Base-by-base conservation (phyloP, 106 monocot genomes). In the Posidonia australis region DNA sequence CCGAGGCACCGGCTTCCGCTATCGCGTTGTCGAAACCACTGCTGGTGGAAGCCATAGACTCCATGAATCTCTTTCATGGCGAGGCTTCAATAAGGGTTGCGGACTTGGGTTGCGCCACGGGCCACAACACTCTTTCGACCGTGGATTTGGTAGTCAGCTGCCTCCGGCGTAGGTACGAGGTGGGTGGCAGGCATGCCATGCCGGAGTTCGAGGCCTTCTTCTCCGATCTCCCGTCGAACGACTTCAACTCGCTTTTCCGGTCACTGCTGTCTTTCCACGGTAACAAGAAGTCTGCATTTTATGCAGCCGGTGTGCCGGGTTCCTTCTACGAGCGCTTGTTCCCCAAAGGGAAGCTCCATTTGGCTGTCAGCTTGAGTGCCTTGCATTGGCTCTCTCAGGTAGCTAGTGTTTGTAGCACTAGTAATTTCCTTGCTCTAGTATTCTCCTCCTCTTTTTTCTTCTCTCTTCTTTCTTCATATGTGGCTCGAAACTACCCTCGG, bases 301-400 rank as follows among this genome's bases (percentile, higher is more conserved):
- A 57, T 16, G 63, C 77, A 10, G 77, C 80, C 5, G 84, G 80
- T 9, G 84, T 84, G 43, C 80, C 80, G 1, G 84, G 84, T 5
- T 80, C 80, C 26, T 84, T 84, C 80, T 84, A 77, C 20, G 63
- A 63, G 1, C 84, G 84, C 16, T 18, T 84, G 63, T 84, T 84
- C 69, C 70, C 84, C 46, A 67, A 54, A 18, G 64, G 70, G 53
- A 77, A 74, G 41, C 77, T 84, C 18, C 84, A 84, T 42, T 31
- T 84, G 62, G 77, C 54, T 0, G 77, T 84, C 25, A 74, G 84
- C 63, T 59, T 84, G 25, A 84, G 70, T 31, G 77, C 84, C 61
- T 58, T 84, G 67, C 84, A 84, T 32, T 84, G 84, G 84, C 80
- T 84, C 16, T 84, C 84, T 31, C 46, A 71, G 80, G 84, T 84